Conservation (phyloP, 768 basidiomycete genomes). For the Tylopilus plumbeoviolaceoides region DNA sequence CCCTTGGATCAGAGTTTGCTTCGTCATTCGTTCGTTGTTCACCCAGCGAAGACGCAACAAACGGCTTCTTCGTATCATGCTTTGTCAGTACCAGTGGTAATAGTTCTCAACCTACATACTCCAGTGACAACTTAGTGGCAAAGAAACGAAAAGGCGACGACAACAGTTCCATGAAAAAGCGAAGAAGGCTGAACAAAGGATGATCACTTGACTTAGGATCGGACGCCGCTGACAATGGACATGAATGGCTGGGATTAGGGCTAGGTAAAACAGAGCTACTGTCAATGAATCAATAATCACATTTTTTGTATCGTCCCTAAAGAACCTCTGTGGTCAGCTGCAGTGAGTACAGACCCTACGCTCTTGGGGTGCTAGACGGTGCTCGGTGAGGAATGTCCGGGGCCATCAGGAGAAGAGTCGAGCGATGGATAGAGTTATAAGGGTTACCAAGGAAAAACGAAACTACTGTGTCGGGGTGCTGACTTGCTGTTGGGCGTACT, state of each 20-base stretch:
- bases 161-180: slow-evolving; percentile 17
- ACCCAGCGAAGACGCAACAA: slow-evolving; percentile 81
- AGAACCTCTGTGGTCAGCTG: slow-evolving; percentile 33
- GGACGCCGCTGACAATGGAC: slow-evolving; percentile 2
- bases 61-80: slow-evolving; percentile 98
- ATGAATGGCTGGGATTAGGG: slow-evolving; percentile 10
- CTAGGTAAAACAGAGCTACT: slow-evolving; percentile 24
- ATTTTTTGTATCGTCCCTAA: slow-evolving; percentile 26
- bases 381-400: slow-evolving; percentile 14
- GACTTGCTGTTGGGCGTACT: slow-evolving; percentile 76
- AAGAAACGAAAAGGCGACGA: slow-evolving; percentile 29
- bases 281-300: slow-evolving; percentile 30
- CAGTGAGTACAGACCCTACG: slow-evolving; percentile 33
- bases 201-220: neutral
- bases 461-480: slow-evolving; percentile 37
- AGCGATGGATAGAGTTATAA: slow-evolving; percentile 15
- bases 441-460: slow-evolving; percentile 25
- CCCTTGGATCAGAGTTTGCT: slow-evolving; percentile 43
- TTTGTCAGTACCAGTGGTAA: slow-evolving; percentile 49
- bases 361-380: slow-evolving; percentile 21
- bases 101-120: neutral
- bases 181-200: slow-evolving; percentile 14
- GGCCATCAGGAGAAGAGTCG: slow-evolving; percentile 17
- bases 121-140: neutral
- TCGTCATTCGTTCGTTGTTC: slow-evolving; percentile 65